These are phyloP conservation scores for Pseudonitzschia pungens DNA, from an alignment of 108 stramenopile genomes.

Conservation along the genomic window DNA sequence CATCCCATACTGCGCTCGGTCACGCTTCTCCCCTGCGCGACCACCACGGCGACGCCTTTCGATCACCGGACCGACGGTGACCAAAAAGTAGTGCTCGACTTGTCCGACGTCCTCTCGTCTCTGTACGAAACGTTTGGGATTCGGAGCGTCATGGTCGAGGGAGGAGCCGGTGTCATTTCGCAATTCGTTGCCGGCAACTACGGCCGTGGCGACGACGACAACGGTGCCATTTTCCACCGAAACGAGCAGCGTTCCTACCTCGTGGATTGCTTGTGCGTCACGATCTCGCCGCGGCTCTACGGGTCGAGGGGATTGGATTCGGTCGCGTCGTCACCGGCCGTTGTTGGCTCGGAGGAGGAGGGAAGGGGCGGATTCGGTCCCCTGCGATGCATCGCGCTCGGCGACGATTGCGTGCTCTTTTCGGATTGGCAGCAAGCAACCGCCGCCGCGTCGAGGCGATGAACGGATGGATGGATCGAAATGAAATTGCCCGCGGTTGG, in stretches of 20 bases:
- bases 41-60: too few species aligned
- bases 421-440: not conserved
- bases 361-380: not conserved
- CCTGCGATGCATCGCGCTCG: slow-evolving; percentile 14
- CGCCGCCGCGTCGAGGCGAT: not conserved
- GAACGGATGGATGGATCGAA: too few species aligned
- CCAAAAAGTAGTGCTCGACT: slow-evolving; percentile 39
- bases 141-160: slow-evolving; percentile 78
- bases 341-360: too few species aligned
- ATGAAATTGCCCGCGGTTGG: too few species aligned
- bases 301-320: slow-evolving; percentile 25
- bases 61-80: not conserved
- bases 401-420: slow-evolving; percentile 15
- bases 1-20: slow-evolving; percentile 8
- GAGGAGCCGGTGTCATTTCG: slow-evolving; percentile 58
- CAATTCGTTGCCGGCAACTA: slow-evolving; percentile 31
- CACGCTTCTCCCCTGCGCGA: slow-evolving; percentile 51
- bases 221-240: too few species aligned
- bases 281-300: slow-evolving; percentile 63
- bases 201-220: not conserved
- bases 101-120: slow-evolving; percentile 46
- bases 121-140: slow-evolving; percentile 52
- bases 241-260: slow-evolving; percentile 3
- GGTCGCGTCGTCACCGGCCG: not conserved
- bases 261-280: slow-evolving; percentile 69